A percentile compares a stretch with the other conserved stretches of the same genome.
Evolutionary conservation across 306 rosid genomes (phyloP).

Genomic region (Cicer bijugum): DNA sequence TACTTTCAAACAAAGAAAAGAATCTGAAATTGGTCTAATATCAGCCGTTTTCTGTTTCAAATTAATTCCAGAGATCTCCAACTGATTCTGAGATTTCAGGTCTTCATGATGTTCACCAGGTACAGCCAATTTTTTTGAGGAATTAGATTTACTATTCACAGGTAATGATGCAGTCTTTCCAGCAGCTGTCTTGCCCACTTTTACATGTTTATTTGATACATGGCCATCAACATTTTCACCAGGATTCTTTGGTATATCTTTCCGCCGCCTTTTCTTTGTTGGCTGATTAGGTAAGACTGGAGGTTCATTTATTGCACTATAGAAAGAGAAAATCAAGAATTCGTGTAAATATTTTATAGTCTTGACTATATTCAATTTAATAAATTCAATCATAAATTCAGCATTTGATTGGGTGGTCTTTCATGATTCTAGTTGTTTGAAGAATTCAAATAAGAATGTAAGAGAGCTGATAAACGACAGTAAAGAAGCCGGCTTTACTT

Average conservation of each 20-base stretch:
- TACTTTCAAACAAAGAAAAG: conserved; percentile 57
- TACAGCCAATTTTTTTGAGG: conserved; percentile 55
- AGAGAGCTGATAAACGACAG: neutral
- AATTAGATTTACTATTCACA: conserved; percentile 55
- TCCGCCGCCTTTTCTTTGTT: conserved; percentile 91
- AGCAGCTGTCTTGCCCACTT: conserved; percentile 63
- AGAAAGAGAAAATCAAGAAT: conserved; percentile 35
- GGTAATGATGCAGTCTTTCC: conserved; percentile 58
- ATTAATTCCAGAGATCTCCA: conserved; percentile 54
- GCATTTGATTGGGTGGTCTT: neutral
- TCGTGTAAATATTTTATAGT: conserved; percentile 18
- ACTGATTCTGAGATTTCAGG: conserved; percentile 59
- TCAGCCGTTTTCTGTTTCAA: conserved; percentile 67
- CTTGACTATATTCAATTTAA: conserved; percentile 20
- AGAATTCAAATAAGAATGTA: conserved; percentile 26
- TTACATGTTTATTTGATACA: conserved; percentile 61
- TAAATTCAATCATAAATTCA: conserved; percentile 11
- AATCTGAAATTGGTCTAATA: conserved; percentile 54
- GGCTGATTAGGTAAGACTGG: conserved; percentile 74
- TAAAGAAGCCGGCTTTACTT: neutral
- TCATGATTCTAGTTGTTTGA: conserved; percentile 17
- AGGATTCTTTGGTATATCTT: conserved; percentile 68
- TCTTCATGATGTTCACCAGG: conserved; percentile 58
- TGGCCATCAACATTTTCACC: conserved; percentile 61
- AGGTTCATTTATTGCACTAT: conserved; percentile 57